Evolutionary conservation across 2,329 filamentous ascomycete species (phyloP).

Genomic region (Venturiaceae sp.): DNA sequence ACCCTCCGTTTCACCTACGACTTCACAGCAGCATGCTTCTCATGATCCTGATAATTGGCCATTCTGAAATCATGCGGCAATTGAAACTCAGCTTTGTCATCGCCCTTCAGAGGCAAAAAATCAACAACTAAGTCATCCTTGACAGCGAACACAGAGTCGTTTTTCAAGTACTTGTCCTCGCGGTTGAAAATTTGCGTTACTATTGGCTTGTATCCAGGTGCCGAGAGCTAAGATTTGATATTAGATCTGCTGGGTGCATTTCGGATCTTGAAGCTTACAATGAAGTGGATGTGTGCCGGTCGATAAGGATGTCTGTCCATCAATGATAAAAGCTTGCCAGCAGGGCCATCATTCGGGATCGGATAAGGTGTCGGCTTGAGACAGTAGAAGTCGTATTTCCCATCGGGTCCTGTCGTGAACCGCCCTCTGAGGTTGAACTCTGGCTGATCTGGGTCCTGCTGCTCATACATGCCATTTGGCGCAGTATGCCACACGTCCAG

Average conservation of each 20-base stretch:
- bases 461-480: conserved; percentile 59
- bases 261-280: conserved; percentile 29
- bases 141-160: conserved; percentile 50
- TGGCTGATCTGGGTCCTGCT: conserved; percentile 60
- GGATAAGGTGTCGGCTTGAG: conserved; percentile 38
- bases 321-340: conserved; percentile 46
- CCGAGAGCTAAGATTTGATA: conserved; percentile 32
- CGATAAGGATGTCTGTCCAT: conserved; percentile 52
- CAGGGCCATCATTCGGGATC: conserved; percentile 48
- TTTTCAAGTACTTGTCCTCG: conserved; percentile 50
- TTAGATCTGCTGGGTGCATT: conserved; percentile 11
- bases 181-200: conserved; percentile 72
- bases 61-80: conserved; percentile 16
- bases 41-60: conserved; percentile 16
- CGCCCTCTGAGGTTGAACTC: conserved; percentile 68
- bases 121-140: conserved; percentile 50
- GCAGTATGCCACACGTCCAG: conserved; percentile 75
- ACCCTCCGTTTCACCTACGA: neutral
- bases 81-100: conserved; percentile 43
- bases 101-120: conserved; percentile 41
- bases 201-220: conserved; percentile 54
- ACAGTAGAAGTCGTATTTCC: conserved; percentile 45
- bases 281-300: conserved; percentile 55
- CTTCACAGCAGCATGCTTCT: conserved; percentile 1
- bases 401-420: conserved; percentile 57